Evolutionary conservation across 2,329 filamentous ascomycete genomes (phyloP).

Genomic region (Cladorrhinum sp.): DNA sequence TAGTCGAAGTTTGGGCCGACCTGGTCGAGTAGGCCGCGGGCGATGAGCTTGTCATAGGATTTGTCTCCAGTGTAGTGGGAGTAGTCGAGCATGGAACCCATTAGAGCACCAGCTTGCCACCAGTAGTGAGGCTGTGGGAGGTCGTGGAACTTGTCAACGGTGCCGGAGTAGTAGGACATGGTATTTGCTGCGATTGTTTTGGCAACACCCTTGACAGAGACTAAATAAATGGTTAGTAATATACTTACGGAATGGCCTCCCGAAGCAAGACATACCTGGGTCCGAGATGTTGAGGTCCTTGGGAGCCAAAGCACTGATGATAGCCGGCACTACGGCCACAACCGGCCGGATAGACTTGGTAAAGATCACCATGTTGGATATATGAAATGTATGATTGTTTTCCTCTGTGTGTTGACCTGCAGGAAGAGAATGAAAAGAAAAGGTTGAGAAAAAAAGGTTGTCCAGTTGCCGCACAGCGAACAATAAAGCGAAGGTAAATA

Average conservation of each 20-base stretch:
- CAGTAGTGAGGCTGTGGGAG: slow-evolving; percentile 67
- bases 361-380: slow-evolving; percentile 25
- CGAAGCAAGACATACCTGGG: slow-evolving; percentile 30
- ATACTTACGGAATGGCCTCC: slow-evolving; percentile 14
- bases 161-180: slow-evolving; percentile 64
- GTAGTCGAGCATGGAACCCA: slow-evolving; percentile 68
- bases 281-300: slow-evolving; percentile 39
- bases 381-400: not conserved
- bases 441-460: not conserved
- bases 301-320: slow-evolving; percentile 27
- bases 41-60: slow-evolving; percentile 58
- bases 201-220: slow-evolving; percentile 60
- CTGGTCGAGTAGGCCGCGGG: slow-evolving; percentile 57
- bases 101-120: slow-evolving; percentile 64
- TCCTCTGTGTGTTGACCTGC: slow-evolving; percentile 3
- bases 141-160: slow-evolving; percentile 54
- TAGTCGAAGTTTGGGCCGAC: slow-evolving; percentile 57
- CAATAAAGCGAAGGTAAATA: not conserved
- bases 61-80: slow-evolving; percentile 63
- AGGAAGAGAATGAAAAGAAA: not conserved
- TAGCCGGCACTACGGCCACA: slow-evolving; percentile 18
- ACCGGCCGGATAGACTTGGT: slow-evolving; percentile 29
- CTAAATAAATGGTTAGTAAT: slow-evolving; percentile 35
- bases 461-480: slow-evolving; percentile 12
- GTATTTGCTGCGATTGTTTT: slow-evolving; percentile 58